These are phyloP conservation scores for Trypanosoma boissoni DNA, from an alignment of 208 protist genomes.

Conservation along the genomic window DNA sequence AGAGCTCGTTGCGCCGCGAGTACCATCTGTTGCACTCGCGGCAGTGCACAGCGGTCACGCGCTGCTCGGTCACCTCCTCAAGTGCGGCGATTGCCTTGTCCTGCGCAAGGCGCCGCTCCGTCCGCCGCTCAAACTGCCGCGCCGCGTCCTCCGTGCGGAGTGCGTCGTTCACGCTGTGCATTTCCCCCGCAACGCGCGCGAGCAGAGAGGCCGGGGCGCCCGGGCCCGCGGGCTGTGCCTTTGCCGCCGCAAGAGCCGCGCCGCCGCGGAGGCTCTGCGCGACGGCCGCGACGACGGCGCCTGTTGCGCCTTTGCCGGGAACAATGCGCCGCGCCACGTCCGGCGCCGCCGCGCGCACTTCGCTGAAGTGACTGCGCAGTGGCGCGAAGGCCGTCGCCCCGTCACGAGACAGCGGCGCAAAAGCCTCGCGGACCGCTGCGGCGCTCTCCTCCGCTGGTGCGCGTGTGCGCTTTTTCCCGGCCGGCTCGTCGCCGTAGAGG, in stretches of 20 bases:
- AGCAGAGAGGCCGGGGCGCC: conserved; percentile 25
- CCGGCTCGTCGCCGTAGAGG: conserved; percentile 17
- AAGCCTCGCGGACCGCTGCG: not conserved
- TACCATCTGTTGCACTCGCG: conserved; percentile 65
- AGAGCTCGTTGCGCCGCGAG: conserved; percentile 40
- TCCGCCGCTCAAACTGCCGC: conserved; percentile 36
- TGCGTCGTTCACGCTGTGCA: conserved; percentile 52
- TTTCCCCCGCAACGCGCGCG: conserved; percentile 29
- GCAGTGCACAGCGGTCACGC: conserved; percentile 57
- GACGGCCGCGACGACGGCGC: conserved; percentile 15
- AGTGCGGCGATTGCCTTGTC: conserved; percentile 62
- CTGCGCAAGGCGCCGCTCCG: conserved; percentile 46
- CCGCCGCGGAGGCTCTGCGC: conserved; percentile 9
- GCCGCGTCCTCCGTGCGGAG: conserved; percentile 37
- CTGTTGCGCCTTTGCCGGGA: conserved; percentile 14
- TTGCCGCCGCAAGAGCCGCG: not conserved
- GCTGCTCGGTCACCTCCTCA: conserved; percentile 48
- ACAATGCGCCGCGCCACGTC: conserved; percentile 17
- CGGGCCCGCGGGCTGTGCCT: no score
- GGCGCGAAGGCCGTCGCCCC: conserved; percentile 12
- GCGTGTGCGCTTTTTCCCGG: not conserved
- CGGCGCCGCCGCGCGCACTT: not conserved
- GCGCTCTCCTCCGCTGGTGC: no score
- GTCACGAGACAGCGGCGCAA: not conserved
- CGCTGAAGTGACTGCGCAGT: conserved; percentile 15